A percentile compares a stretch with the other conserved stretches of the same genome.
Conservation (phyloP, 176 grass and related monocot genomes). For the Oryza glumipatula region DNA sequence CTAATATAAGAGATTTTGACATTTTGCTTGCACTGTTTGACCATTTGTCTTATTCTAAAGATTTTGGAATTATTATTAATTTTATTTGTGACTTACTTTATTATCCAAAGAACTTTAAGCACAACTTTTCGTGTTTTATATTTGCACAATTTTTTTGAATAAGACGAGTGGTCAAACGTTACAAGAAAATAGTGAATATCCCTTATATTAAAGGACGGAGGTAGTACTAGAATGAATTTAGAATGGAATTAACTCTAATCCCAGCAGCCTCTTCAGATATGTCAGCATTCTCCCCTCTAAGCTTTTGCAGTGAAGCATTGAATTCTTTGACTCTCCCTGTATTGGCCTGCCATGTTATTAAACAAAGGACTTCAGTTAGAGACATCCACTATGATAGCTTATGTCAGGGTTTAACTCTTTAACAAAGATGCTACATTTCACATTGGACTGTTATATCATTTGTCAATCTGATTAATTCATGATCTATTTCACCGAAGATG, state of each 20-base stretch:
- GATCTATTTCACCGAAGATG: neutral
- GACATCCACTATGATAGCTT: neutral
- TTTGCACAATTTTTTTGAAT: too few species aligned
- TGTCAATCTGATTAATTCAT: neutral
- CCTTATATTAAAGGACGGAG: too few species aligned
- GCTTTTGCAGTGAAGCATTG: slow-evolving; percentile 55
- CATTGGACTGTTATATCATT: neutral
- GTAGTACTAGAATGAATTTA: neutral
- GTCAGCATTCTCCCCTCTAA: slow-evolving; percentile 56
- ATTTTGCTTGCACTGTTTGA: too few species aligned
- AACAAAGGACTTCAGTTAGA: slow-evolving; percentile 23
- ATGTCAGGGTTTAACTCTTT: neutral
- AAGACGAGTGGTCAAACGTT: too few species aligned
- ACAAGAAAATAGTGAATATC: too few species aligned
- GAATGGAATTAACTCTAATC: slow-evolving; percentile 56
- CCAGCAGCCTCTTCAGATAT: slow-evolving; percentile 61
- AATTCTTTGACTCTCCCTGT: slow-evolving; percentile 61
- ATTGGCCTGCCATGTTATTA: slow-evolving; percentile 54
- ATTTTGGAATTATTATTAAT: too few species aligned
- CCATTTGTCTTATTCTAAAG: too few species aligned
- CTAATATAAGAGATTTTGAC: too few species aligned
- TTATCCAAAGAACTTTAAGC: too few species aligned
- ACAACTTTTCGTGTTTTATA: too few species aligned
- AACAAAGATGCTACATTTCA: slow-evolving; percentile 24
- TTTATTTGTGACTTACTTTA: too few species aligned